Evolutionary conservation across 768 basidiomycete genomes (phyloP).

Genomic region (Ramaria rubella): DNA sequence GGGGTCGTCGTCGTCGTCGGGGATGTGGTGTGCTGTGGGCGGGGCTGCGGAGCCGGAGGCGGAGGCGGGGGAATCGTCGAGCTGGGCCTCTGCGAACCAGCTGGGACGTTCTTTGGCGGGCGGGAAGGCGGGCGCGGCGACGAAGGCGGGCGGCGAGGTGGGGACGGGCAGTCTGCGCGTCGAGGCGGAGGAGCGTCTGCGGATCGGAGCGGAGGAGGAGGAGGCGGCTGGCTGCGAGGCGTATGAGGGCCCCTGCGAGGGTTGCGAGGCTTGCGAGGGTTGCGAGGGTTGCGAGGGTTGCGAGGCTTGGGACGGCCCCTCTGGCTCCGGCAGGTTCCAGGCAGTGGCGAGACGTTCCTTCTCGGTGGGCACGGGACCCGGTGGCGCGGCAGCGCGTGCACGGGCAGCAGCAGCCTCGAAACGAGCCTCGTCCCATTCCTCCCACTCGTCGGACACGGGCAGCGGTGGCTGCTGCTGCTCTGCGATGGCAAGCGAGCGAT

Average conservation of each 20-base stretch:
- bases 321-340: no score
- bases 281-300: no score
- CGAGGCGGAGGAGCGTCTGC: not conserved
- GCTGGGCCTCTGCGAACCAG: conserved; percentile 26
- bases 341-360: not conserved
- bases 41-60: not conserved
- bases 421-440: conserved; percentile 41
- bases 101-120: conserved; percentile 23
- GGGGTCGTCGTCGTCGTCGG: not conserved
- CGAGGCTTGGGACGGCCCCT: not conserved
- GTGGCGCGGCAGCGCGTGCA: conserved; percentile 8
- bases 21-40: not conserved
- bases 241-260: no score
- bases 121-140: conserved; percentile 23
- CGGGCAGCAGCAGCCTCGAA: conserved; percentile 30
- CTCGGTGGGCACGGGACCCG: not conserved
- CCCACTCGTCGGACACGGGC: conserved; percentile 39
- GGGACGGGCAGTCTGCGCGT: not conserved
- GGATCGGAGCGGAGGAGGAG: not conserved
- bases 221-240: not conserved
- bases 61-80: conserved; percentile 13
- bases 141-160: no score
- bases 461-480: conserved; percentile 17
- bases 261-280: not conserved
- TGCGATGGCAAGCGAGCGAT: conserved; percentile 32